phyloP scores from a whole-genome alignment of 768 basidiomycete species.

The Myochromella boudieri region DNA sequence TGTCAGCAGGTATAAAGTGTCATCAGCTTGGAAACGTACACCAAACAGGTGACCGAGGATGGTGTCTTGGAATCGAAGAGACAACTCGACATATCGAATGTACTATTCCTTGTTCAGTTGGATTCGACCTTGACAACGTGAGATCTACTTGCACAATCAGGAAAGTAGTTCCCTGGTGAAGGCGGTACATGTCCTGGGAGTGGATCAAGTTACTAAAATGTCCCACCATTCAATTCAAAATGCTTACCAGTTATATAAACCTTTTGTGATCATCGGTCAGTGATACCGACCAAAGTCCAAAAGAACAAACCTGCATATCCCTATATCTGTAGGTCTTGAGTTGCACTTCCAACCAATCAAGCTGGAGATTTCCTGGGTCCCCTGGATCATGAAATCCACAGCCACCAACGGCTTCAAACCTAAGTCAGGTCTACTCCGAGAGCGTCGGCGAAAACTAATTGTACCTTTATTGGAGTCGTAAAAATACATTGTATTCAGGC shows the following conservation, averaged over 20 bases:
- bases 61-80: conserved; percentile 84
- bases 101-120: conserved; percentile 37
- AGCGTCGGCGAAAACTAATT: conserved; percentile 12
- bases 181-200: conserved; percentile 82
- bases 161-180: conserved; percentile 74
- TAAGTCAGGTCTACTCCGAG: conserved; percentile 13
- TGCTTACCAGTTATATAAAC: conserved; percentile 46
- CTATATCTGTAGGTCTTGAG: conserved; percentile 63
- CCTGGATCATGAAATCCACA: conserved; percentile 60
- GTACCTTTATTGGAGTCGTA: conserved; percentile 86
- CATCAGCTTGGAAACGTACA: conserved; percentile 43
- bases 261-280: conserved; percentile 19
- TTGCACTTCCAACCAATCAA: conserved; percentile 91
- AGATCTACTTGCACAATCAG: conserved; percentile 69
- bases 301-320: conserved; percentile 66
- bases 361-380: conserved; percentile 86
- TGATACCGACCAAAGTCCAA: conserved; percentile 1
- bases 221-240: conserved; percentile 1
- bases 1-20: conserved; percentile 27
- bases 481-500: conserved; percentile 89
- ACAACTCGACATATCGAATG: conserved; percentile 68
- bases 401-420: conserved; percentile 67
- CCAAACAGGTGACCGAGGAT: conserved; percentile 85
- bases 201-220: conserved; percentile 8
- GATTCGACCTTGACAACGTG: conserved; percentile 10